Evolutionary conservation across 2,329 filamentous ascomycete species (phyloP).

Genomic region (Shiraia bambusicola): DNA sequence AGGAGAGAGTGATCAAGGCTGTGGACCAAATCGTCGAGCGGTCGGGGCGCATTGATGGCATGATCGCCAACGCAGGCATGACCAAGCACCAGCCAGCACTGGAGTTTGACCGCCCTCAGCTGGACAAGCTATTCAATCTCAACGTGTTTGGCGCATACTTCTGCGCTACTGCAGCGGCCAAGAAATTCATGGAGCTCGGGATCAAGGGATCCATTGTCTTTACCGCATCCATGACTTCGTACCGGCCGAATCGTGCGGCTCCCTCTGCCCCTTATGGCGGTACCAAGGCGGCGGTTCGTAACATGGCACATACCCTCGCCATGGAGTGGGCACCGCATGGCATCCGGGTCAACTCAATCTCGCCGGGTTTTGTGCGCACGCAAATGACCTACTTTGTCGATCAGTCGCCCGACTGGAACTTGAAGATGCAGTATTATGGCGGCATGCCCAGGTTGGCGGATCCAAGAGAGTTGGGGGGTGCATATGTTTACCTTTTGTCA

Average conservation of each 20-base stretch:
- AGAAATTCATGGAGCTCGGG: slow-evolving; percentile 48
- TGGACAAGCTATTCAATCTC: slow-evolving; percentile 51
- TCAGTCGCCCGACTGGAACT: slow-evolving; percentile 52
- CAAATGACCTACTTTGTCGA: slow-evolving; percentile 55
- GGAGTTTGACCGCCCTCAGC: slow-evolving; percentile 53
- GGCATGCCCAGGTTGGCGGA: slow-evolving; percentile 56
- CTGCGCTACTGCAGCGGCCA: slow-evolving; percentile 50
- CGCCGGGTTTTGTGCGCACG: slow-evolving; percentile 85
- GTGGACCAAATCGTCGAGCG: slow-evolving; percentile 52
- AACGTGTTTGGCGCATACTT: slow-evolving; percentile 53
- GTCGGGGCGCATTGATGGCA: slow-evolving; percentile 52
- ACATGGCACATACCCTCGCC: slow-evolving; percentile 60
- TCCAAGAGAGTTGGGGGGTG: slow-evolving; percentile 54
- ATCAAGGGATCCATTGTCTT: slow-evolving; percentile 54
- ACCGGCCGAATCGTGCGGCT: slow-evolving; percentile 53
- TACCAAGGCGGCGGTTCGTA: slow-evolving; percentile 47
- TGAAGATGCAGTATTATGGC: slow-evolving; percentile 57
- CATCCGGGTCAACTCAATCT: slow-evolving; percentile 83
- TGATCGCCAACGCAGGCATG: slow-evolving; percentile 55
- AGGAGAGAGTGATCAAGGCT: slow-evolving; percentile 48
- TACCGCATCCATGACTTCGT: slow-evolving; percentile 54
- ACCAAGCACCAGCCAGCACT: slow-evolving; percentile 57
- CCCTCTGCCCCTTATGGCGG: slow-evolving; percentile 53
- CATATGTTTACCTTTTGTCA: slow-evolving; percentile 52
- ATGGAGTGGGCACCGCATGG: slow-evolving; percentile 81